Evolutionary conservation across 202 grass and related monocot genomes (phyloP), one percentile per base, ranked within the genome.

Genomic region (Dendrocalamus latiflorus): DNA sequence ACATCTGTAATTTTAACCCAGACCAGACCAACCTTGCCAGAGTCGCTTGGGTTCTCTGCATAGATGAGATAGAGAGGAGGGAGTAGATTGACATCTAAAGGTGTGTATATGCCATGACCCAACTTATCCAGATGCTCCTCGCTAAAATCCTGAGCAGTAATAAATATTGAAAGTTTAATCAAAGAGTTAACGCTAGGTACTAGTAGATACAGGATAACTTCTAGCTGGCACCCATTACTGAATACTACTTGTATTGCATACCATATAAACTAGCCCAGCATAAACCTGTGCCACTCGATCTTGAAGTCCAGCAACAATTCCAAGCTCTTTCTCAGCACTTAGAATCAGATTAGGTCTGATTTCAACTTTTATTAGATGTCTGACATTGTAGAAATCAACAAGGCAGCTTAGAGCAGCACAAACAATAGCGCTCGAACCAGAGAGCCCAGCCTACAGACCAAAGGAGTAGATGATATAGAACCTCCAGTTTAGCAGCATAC

Each of bases 351-450:
- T 89, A 57, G 90, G 92, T 48, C 95, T 86, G 77, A 90, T 76
- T 84, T 93, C 90, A 37, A 97, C 90, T 85, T 86, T 85, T 63
- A 97, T 85, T 37, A 85, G 77, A 34, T 93, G 84, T 9, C 90
- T 83, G 70, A 97, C 88, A 22, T 80, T 37, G 48, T 91, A 97
- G 73, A 94, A 97, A 62, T 97, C 92, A 17, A 94, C 61, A 55
- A 97, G 88, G 79, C 94, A 97, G 78, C 70, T 94, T 36, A 97
- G 41, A 78, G 94, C 86, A 55, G 94, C 94, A 88, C 92, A 97
- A 62, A 94, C 39, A 13, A 97, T 93, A 6, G 92, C 92, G 33
- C 95, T 97, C 0, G 95, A 97, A 81, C 95, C 95, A 2, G 92
- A 97, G 3, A 97, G 86, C 53, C 95, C 95, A 8, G 88, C 82